These are phyloP conservation scores for Apiospora marii DNA, from an alignment of 2,329 filamentous ascomycete species.

Conservation along the genomic window DNA sequence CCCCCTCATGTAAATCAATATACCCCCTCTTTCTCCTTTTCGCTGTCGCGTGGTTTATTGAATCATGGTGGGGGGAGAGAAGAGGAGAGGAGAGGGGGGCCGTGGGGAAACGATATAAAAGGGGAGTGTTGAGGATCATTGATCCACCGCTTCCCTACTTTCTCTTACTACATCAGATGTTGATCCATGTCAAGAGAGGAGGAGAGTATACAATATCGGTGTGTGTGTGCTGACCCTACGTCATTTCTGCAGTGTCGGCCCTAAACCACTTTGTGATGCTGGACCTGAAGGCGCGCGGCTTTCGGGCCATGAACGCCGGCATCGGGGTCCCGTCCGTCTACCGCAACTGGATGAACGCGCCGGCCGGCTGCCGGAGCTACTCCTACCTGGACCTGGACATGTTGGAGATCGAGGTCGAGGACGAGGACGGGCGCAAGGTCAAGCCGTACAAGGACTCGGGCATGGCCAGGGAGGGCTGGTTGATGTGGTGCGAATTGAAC, in stretches of 20 bases:
- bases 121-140: neutral
- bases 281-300: conserved; percentile 35
- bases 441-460: conserved; percentile 22
- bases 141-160: neutral
- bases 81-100: neutral
- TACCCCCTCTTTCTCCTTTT: neutral
- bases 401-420: conserved; percentile 26
- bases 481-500: conserved; percentile 25
- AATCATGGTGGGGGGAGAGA: neutral
- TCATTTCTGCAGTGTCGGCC: conserved; percentile 28
- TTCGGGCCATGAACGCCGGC: conserved; percentile 30
- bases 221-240: neutral
- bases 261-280: conserved; percentile 36
- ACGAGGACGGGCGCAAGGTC: conserved; percentile 14
- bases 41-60: no score
- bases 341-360: conserved; percentile 26
- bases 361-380: conserved; percentile 23
- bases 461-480: conserved; percentile 22
- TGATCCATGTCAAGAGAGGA: neutral
- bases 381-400: conserved; percentile 4
- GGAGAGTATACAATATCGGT: neutral
- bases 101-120: neutral
- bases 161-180: neutral
- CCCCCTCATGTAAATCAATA: neutral
- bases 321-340: conserved; percentile 22